phyloP scores from a whole-genome alignment of 2,329 filamentous ascomycete genomes.

The Sporothrix mexicana region DNA sequence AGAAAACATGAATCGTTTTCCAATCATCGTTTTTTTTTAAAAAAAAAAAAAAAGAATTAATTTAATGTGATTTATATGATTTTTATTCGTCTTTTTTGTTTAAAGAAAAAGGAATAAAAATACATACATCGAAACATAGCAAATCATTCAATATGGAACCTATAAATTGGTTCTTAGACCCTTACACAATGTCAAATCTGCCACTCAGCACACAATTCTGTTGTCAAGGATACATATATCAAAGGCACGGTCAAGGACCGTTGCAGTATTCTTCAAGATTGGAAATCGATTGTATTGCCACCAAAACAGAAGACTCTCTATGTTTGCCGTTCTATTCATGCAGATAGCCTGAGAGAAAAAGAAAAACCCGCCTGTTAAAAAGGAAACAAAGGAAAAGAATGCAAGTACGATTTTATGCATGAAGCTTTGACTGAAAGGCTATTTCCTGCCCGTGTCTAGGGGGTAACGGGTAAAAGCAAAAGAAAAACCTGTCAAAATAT shows the following conservation, averaged over 20 bases:
- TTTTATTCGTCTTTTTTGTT: too few relatives aligned
- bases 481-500: not conserved
- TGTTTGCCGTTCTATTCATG: conserved; percentile 18
- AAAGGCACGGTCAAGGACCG: too few relatives aligned
- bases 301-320: not conserved
- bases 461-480: not conserved
- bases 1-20: not conserved
- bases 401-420: not conserved
- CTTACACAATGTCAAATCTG: too few relatives aligned
- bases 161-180: too few relatives aligned
- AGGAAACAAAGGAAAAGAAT: not conserved
- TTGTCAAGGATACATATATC: too few relatives aligned
- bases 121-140: too few relatives aligned
- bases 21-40: not conserved
- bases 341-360: not conserved
- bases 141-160: too few relatives aligned
- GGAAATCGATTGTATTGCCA: conserved; percentile 11
- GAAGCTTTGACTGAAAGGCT: not conserved
- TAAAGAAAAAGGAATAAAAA: too few relatives aligned
- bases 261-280: not conserved
- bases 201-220: too few relatives aligned
- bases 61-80: too few relatives aligned
- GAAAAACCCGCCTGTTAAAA: not conserved
- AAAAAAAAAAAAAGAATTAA: too few relatives aligned
- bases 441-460: not conserved